Evolutionary conservation across 2,329 filamentous ascomycete genomes (phyloP), one percentile per base, ranked within the genome.

Genomic region (Talaromyces sp.): DNA sequence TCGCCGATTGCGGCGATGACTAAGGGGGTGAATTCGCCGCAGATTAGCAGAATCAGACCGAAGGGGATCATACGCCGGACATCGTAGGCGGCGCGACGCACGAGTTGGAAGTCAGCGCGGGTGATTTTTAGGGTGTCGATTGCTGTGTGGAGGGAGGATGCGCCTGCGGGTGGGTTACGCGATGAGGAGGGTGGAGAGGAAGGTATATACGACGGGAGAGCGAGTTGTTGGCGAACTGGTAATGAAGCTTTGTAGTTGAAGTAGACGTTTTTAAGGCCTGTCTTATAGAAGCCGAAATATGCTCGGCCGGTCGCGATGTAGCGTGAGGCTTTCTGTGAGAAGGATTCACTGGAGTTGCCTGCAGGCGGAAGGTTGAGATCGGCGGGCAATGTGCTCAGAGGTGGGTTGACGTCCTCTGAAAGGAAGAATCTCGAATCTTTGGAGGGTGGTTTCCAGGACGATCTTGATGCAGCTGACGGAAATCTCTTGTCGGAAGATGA

Each of bases 201-300:
- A 11, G 74, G 75, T 74, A 82, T 39, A 67, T 78, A 74, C 58
- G 62, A 65, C 22, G 72, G 66, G 54, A 78, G 50, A 58, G 74
- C 69, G 54, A 76, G 65, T 69, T 72, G 37, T 70, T 75, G 64
- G 56, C 75, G 66, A 58, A 76, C 63, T 67, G 74, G 68, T 62
- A 78, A 31, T 37, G 76, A 70, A 63, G 72, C 71, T 73, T 76
- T 69, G 69, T 83, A 82, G 69, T 96, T 97, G 66, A 82, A 79
- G 75, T 87, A 88, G 60, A 96, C 88, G 71, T 90, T 87, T 73
- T 88, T 88, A 37, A 97, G 78, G 19, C 93, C 94, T 1, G 87
- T 84, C 79, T 95, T 96, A 87, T 97, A 98, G 84, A 98, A 98
- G 41, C 78, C 78, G 10, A 90, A 76, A 77, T 96, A 97, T 60